Evolutionary conservation across 139 green algal species (phyloP).

Genomic region (Zygnema circumcarinatum): DNA sequence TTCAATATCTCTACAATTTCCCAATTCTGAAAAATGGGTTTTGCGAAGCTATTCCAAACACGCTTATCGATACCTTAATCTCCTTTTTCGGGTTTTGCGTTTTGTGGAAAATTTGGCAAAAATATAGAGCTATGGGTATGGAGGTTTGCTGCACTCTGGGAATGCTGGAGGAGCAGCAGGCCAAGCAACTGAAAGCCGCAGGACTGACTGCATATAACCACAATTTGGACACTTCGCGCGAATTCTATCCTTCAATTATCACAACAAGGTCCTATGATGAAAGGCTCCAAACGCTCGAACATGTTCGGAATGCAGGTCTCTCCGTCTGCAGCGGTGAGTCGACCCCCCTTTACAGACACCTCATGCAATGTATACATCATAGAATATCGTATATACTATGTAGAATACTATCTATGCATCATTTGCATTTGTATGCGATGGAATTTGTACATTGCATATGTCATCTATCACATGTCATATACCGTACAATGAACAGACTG

Average conservation of each 20-base stretch:
- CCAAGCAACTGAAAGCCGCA: constrained; percentile 82
- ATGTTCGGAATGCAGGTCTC: constrained; percentile 92
- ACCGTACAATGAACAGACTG: too few relatives aligned
- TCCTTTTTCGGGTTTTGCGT: too few relatives aligned
- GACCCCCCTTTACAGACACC: constrained; percentile 82
- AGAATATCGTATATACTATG: too few relatives aligned
- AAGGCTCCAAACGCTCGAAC: constrained; percentile 76
- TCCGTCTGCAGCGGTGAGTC: constrained; percentile 94
- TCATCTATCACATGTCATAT: too few relatives aligned
- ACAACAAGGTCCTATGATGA: constrained; percentile 88
- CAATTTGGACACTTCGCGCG: constrained; percentile 96
- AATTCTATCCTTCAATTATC: constrained; percentile 95
- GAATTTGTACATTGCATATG: too few relatives aligned
- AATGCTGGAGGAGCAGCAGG: constrained; percentile 82
- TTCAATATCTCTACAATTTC: too few relatives aligned
- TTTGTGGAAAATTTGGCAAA: too few relatives aligned
- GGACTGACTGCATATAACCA: constrained; percentile 99
- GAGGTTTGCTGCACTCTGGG: constrained; percentile 90
- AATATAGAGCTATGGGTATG: constrained; percentile 79
- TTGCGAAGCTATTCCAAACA: too few relatives aligned
- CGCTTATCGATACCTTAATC: too few relatives aligned
- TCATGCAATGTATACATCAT: too few relatives aligned
- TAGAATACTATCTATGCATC: neutral
- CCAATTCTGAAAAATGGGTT: too few relatives aligned
- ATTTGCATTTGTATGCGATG: neutral